Base-by-base conservation (phyloP, 176 grass and related monocot genomes). In the Ampelocalamus luodianensis region DNA sequence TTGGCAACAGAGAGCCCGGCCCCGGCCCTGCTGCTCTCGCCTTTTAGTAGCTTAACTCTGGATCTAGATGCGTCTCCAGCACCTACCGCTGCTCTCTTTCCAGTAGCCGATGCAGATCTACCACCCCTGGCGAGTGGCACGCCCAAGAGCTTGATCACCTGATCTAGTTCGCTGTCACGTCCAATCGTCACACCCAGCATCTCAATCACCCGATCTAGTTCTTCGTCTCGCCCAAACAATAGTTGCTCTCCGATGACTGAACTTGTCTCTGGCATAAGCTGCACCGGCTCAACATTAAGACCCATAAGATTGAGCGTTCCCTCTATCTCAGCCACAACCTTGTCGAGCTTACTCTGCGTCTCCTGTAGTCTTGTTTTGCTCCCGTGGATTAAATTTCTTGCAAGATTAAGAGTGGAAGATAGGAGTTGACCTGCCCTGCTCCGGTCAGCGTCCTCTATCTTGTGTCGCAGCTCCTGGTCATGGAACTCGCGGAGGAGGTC, bases 351-450 rank as follows among this genome's bases (percentile, higher is more conserved):
- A 34, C 32, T 2, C 32, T 34, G 1, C 1, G 32, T 34, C 32
- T 42, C 37, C 18, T n/a, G 22, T 43, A 69, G 4, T 1, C 66
- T 42, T 69, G 0, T 22, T 69, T 69, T 69, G 38, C 9, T 69
- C 5, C 66, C 1, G 20, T 2, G 0, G 66, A 69, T 5, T 0
- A 2, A 12, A 22, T 0, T 0, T 6, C 0, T 69, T 4, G 20
- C 18, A 69, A 69, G 3, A 6, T 23, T n/a, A 4, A 69, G 9
- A 18, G 45, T 18, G 24, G 18, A 59, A 15, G 51, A 40, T 3
- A 40, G 2, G 73, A 59, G 0, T 3, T 42, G 53, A 59, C 53
- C 53, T 77, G 73, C 36, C 34, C 74, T 1, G 53, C 54, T 60
- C 22, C 22, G 20, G 34, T 7, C 22, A 1, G 54, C 12, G 10